Conservation (phyloP, 106 monocot species). For the Vanilla planifolia region DNA sequence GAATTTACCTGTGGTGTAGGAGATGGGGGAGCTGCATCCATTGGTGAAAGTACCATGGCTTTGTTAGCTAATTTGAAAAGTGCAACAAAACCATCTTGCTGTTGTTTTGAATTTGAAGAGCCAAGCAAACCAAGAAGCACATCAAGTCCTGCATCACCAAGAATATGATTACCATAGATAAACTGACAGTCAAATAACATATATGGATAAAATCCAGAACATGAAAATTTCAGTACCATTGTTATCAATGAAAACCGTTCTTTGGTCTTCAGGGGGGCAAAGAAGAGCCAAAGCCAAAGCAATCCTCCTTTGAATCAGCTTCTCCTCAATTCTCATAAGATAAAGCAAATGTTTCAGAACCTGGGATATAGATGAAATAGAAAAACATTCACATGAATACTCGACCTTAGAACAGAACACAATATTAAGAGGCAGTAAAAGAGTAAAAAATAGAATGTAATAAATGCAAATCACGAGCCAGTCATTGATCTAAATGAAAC, state of each 20-base stretch:
- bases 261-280: constrained; percentile 81
- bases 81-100: constrained; percentile 84
- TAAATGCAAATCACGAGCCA: background rate
- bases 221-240: constrained; percentile 43
- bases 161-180: background rate
- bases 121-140: constrained; percentile 82
- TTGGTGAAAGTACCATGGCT: constrained; percentile 67
- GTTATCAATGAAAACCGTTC: constrained; percentile 80
- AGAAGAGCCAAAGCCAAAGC: constrained; percentile 93
- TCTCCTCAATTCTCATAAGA: constrained; percentile 81
- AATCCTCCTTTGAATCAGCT: constrained; percentile 73
- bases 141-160: constrained; percentile 60
- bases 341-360: constrained; percentile 89
- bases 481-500: background rate
- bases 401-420: background rate
- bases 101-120: constrained; percentile 65
- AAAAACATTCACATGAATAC: background rate
- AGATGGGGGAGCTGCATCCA: constrained; percentile 95
- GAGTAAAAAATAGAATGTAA: background rate
- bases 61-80: constrained; percentile 86
- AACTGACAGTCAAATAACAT: background rate
- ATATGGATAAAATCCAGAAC: background rate
- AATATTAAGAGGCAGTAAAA: background rate
- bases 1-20: constrained; percentile 98
- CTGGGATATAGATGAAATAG: constrained; percentile 23